A percentile compares a stretch with the other conserved stretches of the same genome.
phyloP scores from a whole-genome alignment of 140 eudicot species.

The Ambrosia hybrid region DNA sequence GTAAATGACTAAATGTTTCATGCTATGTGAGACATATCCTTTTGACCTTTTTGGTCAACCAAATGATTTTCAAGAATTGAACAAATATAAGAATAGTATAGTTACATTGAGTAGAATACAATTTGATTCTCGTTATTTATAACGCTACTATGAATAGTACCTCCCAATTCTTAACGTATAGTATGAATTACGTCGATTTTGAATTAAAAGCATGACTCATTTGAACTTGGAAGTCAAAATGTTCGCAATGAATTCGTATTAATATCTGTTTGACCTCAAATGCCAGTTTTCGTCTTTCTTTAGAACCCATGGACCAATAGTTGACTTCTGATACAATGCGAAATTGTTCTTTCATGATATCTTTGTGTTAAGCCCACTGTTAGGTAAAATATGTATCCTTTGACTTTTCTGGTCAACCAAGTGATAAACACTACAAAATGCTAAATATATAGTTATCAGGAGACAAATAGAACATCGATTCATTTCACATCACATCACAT shows the following conservation, averaged over 20 bases:
- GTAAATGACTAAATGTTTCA: conserved; percentile 32
- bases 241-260: neutral
- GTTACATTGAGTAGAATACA: neutral
- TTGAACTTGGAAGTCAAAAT: neutral
- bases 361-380: conserved; percentile 5
- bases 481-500: neutral
- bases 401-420: neutral
- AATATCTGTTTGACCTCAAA: neutral
- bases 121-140: neutral
- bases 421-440: neutral
- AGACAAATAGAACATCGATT: neutral
- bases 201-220: neutral
- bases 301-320: neutral
- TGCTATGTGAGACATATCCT: neutral
- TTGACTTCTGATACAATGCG: neutral
- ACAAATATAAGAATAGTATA: too few species aligned
- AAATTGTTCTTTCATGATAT: neutral
- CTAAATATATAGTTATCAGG: too few species aligned
- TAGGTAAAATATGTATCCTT: neutral
- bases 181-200: neutral
- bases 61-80: neutral
- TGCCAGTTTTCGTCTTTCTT: neutral
- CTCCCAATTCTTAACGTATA: neutral
- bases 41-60: conserved; percentile 9
- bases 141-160: neutral